Evolutionary conservation across 306 rosid genomes (phyloP).

Genomic region (Oemleria cerasiformis): DNA sequence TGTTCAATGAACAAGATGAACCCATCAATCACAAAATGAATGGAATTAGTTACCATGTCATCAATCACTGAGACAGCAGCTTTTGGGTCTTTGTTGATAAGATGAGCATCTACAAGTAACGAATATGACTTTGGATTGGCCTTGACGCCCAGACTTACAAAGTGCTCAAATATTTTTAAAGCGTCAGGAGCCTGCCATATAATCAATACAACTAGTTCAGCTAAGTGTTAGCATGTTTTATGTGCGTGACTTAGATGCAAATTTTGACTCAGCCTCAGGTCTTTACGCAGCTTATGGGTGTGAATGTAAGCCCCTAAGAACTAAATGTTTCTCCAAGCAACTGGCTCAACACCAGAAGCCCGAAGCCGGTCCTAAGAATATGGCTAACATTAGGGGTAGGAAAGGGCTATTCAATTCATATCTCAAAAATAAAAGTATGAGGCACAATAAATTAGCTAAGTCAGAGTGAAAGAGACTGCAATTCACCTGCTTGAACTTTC

Average conservation of each 20-base stretch:
- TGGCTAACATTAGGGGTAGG: background rate
- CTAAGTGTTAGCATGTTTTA: background rate
- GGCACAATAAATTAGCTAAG: too few species aligned
- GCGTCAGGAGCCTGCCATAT: conserved; percentile 76
- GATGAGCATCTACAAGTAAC: conserved; percentile 80
- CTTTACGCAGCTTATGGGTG: background rate
- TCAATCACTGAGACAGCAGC: conserved; percentile 56
- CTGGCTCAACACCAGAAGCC: background rate
- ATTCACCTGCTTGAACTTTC: conserved; percentile 81
- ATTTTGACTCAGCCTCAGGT: background rate
- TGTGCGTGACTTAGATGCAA: background rate
- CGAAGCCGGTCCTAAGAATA: conserved; percentile 4
- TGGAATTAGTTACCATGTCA: conserved; percentile 63
- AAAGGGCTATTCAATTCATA: background rate
- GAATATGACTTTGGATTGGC: conserved; percentile 83
- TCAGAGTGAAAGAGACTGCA: background rate
- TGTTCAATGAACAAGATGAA: background rate
- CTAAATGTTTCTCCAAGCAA: background rate
- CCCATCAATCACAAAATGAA: conserved; percentile 11
- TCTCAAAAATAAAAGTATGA: background rate
- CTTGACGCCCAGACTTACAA: conserved; percentile 66
- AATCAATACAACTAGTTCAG: conserved; percentile 18
- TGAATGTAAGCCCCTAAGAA: conserved; percentile 1
- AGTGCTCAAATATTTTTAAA: conserved; percentile 76
- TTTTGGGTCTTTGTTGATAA: conserved; percentile 75